These are phyloP conservation scores for Fraxinus angustifolia DNA, from an alignment of 305 asterid species.

Conservation along the genomic window DNA sequence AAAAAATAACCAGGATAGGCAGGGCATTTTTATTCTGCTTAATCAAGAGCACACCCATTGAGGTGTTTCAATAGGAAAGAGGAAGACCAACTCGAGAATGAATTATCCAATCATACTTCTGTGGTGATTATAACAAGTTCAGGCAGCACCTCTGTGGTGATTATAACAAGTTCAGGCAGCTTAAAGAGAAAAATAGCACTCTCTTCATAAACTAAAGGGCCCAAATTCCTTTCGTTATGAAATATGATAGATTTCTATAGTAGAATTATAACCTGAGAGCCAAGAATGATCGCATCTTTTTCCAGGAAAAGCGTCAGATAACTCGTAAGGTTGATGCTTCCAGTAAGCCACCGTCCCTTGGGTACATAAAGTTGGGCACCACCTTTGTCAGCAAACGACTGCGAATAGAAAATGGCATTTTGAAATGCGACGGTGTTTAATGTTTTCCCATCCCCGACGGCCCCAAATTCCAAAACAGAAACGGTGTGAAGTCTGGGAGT, in stretches of 20 bases:
- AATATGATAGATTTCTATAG: not conserved
- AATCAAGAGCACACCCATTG: not conserved
- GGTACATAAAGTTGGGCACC: constrained; percentile 33
- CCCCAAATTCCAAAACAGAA: constrained; percentile 35
- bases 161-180: not conserved
- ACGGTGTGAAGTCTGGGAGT: constrained; percentile 32
- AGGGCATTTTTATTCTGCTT: not conserved
- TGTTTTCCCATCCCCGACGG: constrained; percentile 36
- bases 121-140: not conserved
- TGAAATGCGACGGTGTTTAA: constrained; percentile 30
- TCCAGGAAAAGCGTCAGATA: constrained; percentile 27
- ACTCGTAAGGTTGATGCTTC: constrained; percentile 31
- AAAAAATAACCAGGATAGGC: not conserved
- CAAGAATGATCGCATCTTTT: constrained; percentile 42
- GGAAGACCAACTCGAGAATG: not conserved
- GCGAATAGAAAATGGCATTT: constrained; percentile 29
- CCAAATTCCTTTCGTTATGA: not conserved
- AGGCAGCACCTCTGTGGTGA: not conserved
- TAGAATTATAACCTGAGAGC: constrained; percentile 57
- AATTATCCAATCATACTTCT: not conserved
- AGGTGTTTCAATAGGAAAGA: not conserved
- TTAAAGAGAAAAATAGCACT: not conserved
- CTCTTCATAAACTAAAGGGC: not conserved
- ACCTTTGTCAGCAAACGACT: constrained; percentile 33
- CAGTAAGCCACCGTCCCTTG: constrained; percentile 29